These are phyloP conservation scores for Polychytrium aggregatum DNA, from an alignment of 192 early-diverging fungal species.

Conservation along the genomic window DNA sequence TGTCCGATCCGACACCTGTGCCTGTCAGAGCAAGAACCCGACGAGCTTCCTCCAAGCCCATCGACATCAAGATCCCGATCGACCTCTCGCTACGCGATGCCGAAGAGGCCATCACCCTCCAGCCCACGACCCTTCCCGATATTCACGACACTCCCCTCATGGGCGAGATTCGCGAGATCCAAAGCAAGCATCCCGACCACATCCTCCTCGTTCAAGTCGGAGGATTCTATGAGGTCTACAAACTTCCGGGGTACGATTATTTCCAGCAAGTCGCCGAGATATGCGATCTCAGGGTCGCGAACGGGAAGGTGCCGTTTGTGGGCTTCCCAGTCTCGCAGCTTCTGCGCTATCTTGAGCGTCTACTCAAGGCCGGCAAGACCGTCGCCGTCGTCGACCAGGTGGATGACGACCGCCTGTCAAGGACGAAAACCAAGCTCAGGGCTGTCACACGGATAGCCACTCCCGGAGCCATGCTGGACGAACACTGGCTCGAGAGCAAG, in stretches of 20 bases:
- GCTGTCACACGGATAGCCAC: conserved; percentile 71
- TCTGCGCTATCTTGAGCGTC: conserved; percentile 14
- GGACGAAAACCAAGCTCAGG: conserved; percentile 36
- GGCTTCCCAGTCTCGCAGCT: conserved; percentile 26
- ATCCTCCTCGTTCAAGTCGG: conserved; percentile 38
- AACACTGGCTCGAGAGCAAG: conserved; percentile 7
- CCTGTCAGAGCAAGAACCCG: too few species aligned
- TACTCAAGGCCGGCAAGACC: conserved; percentile 19
- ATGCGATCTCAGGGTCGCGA: not conserved
- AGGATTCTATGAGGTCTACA: conserved; percentile 40
- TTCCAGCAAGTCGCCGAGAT: conserved; percentile 22
- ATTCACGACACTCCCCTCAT: conserved; percentile 8
- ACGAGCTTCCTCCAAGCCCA: too few species aligned
- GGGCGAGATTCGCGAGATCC: conserved; percentile 14
- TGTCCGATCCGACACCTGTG: too few species aligned
- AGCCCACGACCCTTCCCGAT: too few species aligned
- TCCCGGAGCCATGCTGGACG: conserved; percentile 67
- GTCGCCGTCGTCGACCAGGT: conserved; percentile 38
- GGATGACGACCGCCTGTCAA: conserved; percentile 5
- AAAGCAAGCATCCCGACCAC: conserved; percentile 17
- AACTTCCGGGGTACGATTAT: conserved; percentile 7
- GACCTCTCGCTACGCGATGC: too few species aligned
- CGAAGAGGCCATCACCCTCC: too few species aligned
- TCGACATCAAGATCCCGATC: too few species aligned
- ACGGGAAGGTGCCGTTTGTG: conserved; percentile 3